phyloP scores from a whole-genome alignment of 2,329 filamentous ascomycete species.

The Graphilbum fragrans region DNA sequence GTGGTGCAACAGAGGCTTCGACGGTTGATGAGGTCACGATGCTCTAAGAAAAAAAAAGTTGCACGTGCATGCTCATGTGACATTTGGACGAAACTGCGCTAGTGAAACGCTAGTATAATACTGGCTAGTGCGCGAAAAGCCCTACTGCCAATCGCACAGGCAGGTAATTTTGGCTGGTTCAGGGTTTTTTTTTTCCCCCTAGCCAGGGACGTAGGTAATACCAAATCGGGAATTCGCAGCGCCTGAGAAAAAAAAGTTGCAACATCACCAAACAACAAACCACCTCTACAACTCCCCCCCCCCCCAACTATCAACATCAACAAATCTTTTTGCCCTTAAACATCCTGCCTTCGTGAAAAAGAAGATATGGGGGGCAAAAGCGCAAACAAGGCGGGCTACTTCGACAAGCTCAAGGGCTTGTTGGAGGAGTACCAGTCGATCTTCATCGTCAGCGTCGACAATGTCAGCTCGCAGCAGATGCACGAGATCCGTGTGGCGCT shows the following conservation, averaged over 20 bases:
- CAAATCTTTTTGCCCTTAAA: conserved; percentile 67
- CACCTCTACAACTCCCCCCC: background rate
- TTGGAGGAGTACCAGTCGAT: conserved; percentile 94
- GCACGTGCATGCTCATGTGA: background rate
- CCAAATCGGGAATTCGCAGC: background rate
- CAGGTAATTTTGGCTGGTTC: background rate
- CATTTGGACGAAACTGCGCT: background rate
- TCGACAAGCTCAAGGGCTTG: conserved; percentile 98
- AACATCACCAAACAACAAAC: background rate
- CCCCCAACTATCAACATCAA: conserved; percentile 4
- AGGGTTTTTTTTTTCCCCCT: background rate
- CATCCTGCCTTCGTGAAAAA: conserved; percentile 90
- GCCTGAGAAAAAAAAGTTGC: background rate
- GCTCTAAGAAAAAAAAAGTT: background rate
- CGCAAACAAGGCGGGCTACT: conserved; percentile 84
- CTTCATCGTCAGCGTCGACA: conserved; percentile 97
- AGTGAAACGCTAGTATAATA: background rate
- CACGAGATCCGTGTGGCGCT: conserved; percentile 96
- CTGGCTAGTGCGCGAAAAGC: no score
- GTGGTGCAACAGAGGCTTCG: background rate
- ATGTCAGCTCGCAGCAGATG: conserved; percentile 99
- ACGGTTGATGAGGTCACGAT: background rate
- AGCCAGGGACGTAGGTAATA: background rate
- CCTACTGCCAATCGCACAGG: background rate
- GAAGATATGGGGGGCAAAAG: conserved; percentile 99